Conservation (phyloP, 2,329 filamentous ascomycete genomes). For the Pseudocercospora fijiensis region DNA sequence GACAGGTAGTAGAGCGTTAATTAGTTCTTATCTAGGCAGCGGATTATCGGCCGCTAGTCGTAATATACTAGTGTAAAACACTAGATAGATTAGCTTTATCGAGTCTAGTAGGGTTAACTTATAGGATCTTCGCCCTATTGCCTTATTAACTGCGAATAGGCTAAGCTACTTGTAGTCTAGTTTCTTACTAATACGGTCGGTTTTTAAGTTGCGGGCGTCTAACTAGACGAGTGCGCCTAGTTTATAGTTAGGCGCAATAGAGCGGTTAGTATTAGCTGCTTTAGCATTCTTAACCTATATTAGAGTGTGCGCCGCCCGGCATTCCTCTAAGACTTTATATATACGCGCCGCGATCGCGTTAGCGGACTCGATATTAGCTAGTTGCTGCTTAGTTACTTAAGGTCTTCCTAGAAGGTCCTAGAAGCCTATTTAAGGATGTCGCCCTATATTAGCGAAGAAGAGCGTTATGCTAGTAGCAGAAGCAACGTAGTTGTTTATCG, state of each 20-base stretch:
- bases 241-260: neutral
- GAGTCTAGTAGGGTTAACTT: neutral
- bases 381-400: neutral
- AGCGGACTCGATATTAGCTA: neutral
- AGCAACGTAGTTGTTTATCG: conserved; percentile 4
- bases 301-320: neutral
- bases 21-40: neutral
- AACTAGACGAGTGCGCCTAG: neutral
- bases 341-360: neutral
- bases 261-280: neutral
- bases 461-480: neutral
- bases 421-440: neutral
- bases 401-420: neutral
- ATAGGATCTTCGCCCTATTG: neutral
- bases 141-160: neutral
- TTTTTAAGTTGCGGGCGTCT: neutral
- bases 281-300: neutral
- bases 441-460: conserved; percentile 2
- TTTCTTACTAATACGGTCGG: neutral
- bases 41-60: neutral
- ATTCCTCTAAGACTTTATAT: neutral
- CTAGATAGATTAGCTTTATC: neutral
- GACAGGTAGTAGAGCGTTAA: neutral
- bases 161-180: neutral
- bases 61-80: neutral